Conservation (phyloP, 2,329 filamentous ascomycete genomes). For the Geosmithia putterillii region DNA sequence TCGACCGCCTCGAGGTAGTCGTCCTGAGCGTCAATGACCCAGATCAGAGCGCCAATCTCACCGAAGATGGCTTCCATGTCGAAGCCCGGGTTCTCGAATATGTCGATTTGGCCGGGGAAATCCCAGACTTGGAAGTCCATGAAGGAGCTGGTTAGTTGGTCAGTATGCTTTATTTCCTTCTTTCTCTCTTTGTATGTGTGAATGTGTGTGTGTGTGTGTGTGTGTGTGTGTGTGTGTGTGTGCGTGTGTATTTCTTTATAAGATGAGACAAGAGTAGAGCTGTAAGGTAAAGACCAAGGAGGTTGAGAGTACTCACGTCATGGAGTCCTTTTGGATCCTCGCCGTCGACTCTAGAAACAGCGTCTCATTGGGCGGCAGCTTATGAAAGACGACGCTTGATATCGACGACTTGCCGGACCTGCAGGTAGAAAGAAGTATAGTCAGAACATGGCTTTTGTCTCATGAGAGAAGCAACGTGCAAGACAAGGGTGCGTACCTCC, state of each 20-base stretch:
- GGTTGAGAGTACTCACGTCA: conserved; percentile 61
- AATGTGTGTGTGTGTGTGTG: too few relatives aligned
- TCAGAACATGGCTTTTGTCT: not conserved
- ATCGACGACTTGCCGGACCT: conserved; percentile 98
- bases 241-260: too few relatives aligned
- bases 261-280: too few relatives aligned
- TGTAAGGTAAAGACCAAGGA: not conserved
- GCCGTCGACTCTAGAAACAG: conserved; percentile 92
- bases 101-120: conserved; percentile 85
- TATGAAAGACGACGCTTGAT: conserved; percentile 98
- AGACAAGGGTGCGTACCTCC: too few relatives aligned
- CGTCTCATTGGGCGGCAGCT: conserved; percentile 90
- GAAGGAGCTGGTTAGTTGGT: conserved; percentile 56
- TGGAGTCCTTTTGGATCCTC: conserved; percentile 84
- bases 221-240: too few relatives aligned
- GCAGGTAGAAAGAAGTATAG: conserved; percentile 1
- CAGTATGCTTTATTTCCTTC: conserved; percentile 4
- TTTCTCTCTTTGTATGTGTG: not conserved
- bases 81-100: conserved; percentile 76
- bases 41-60: conserved; percentile 87
- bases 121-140: conserved; percentile 99
- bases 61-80: conserved; percentile 91
- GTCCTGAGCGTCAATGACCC: conserved; percentile 97
- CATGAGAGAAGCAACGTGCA: conserved; percentile 3
- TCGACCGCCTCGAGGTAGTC: conserved; percentile 90